phyloP scores from a whole-genome alignment of 2,329 filamentous ascomycete species.

The Aureobasidium sp. region DNA sequence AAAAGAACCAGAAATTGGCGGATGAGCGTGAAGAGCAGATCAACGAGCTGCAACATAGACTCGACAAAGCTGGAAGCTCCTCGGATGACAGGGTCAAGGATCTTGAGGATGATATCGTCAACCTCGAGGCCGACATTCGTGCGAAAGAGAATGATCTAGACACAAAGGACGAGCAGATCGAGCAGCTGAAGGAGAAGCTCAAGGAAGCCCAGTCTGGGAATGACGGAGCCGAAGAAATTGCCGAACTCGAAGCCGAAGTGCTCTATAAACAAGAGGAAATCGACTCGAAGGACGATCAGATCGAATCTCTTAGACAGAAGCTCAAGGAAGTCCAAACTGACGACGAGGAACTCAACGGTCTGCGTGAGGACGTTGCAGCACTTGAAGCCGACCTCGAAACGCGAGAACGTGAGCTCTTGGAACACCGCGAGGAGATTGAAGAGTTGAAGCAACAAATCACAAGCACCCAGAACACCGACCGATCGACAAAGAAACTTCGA shows the following conservation, averaged over 20 bases:
- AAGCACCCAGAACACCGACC: constrained; percentile 27
- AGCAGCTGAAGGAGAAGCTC: constrained; percentile 34
- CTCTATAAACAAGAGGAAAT: constrained; percentile 40
- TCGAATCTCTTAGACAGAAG: constrained; percentile 42
- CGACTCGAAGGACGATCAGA: constrained; percentile 39
- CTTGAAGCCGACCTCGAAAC: constrained; percentile 45
- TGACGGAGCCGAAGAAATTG: constrained; percentile 51
- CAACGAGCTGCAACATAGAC: constrained; percentile 34
- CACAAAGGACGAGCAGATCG: constrained; percentile 46
- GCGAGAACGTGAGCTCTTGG: constrained; percentile 39
- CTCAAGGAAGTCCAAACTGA: constrained; percentile 26
- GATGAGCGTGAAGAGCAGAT: constrained; percentile 39
- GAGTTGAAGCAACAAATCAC: constrained; percentile 11
- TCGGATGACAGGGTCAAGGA: constrained; percentile 25
- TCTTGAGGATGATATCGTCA: constrained; percentile 44
- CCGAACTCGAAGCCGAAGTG: constrained; percentile 44
- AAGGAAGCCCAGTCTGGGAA: constrained; percentile 25
- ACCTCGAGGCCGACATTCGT: constrained; percentile 47
- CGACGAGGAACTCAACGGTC: constrained; percentile 48
- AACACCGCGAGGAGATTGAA: constrained; percentile 22
- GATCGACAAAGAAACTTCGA: constrained; percentile 32
- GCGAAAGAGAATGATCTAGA: constrained; percentile 34
- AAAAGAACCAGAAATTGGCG: constrained; percentile 35
- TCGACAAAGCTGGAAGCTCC: constrained; percentile 30
- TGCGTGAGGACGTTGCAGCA: constrained; percentile 50